Percentiles rank a stretch among this genome's conserved stretches.
phyloP scores from a whole-genome alignment of 2,329 filamentous ascomycete genomes.

The Tympanopsis confertula region DNA sequence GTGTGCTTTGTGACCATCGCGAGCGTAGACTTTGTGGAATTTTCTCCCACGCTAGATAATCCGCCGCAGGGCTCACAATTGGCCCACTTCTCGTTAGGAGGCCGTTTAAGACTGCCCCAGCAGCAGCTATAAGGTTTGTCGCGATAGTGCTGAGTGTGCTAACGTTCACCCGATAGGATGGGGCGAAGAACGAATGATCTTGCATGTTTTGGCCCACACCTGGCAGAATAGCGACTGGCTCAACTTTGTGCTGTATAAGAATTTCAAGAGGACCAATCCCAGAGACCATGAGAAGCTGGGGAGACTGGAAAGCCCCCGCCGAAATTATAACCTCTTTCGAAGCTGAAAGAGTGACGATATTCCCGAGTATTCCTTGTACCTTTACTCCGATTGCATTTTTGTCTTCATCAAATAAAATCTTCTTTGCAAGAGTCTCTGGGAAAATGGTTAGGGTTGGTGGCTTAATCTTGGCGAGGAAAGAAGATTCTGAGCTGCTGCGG shows the following conservation, averaged over 20 bases:
- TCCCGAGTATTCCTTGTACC: conserved; percentile 3
- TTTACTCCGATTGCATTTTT: conserved; percentile 5
- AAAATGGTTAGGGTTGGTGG: conserved; percentile 5
- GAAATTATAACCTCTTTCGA: conserved; percentile 11
- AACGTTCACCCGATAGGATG: conserved; percentile 2
- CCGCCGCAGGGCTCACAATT: background rate
- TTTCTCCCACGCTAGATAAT: conserved; percentile 1
- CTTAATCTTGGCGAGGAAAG: conserved; percentile 3
- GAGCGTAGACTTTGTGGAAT: background rate
- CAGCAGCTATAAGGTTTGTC: background rate
- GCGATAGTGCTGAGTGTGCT: background rate
- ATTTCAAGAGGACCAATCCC: conserved; percentile 7
- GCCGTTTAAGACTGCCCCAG: background rate
- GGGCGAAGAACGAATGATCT: conserved; percentile 5
- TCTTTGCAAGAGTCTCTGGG: conserved; percentile 5
- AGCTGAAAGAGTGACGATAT: conserved; percentile 6
- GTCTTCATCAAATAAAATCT: conserved; percentile 3
- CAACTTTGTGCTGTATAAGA: conserved; percentile 13
- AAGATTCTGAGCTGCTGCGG: conserved; percentile 2
- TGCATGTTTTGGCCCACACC: conserved; percentile 12
- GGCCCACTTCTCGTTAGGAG: background rate
- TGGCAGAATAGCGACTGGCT: conserved; percentile 12
- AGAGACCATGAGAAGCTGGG: conserved; percentile 9
- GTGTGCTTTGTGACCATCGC: background rate
- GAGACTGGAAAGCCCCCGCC: conserved; percentile 9